Evolutionary conservation across 2,329 filamentous ascomycete genomes (phyloP).

Genomic region (Neonectria hederae): DNA sequence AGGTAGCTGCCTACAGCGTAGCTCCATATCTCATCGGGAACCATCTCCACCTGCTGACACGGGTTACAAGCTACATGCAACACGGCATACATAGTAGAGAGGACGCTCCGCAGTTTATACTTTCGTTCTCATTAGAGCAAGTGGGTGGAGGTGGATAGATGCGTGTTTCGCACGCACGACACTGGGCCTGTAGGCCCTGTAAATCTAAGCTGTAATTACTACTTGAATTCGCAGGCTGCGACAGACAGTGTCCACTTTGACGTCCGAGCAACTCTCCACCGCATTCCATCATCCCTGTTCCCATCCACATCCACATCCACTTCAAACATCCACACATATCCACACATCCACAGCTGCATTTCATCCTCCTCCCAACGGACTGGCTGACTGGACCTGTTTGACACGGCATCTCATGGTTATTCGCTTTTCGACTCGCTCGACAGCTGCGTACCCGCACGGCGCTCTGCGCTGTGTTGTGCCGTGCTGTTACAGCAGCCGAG

Average conservation of each 20-base stretch:
- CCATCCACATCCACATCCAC: neutral
- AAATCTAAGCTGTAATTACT: neutral
- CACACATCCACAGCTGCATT: neutral
- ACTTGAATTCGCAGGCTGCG: neutral
- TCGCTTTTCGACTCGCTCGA: neutral
- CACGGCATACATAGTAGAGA: too few relatives aligned
- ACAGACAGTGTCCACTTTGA: neutral
- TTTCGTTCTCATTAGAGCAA: too few relatives aligned
- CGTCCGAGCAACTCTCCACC: slow-evolving; percentile 2
- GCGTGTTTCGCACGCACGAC: too few relatives aligned
- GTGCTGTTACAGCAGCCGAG: neutral
- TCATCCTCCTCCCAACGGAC: neutral
- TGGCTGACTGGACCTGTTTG: neutral
- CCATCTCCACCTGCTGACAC: neutral
- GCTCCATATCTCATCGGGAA: neutral
- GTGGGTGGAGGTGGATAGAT: too few relatives aligned
- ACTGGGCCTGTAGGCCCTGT: too few relatives aligned
- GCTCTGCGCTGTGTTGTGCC: neutral
- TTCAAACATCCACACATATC: neutral
- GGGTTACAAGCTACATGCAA: too few relatives aligned
- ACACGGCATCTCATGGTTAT: neutral
- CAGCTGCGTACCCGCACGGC: neutral
- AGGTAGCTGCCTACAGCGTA: neutral
- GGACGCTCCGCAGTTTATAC: too few relatives aligned
- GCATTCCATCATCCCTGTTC: neutral